Evolutionary conservation across 306 rosid genomes (phyloP), one percentile per base, ranked within the genome.

Genomic region (Trifolium repens): DNA sequence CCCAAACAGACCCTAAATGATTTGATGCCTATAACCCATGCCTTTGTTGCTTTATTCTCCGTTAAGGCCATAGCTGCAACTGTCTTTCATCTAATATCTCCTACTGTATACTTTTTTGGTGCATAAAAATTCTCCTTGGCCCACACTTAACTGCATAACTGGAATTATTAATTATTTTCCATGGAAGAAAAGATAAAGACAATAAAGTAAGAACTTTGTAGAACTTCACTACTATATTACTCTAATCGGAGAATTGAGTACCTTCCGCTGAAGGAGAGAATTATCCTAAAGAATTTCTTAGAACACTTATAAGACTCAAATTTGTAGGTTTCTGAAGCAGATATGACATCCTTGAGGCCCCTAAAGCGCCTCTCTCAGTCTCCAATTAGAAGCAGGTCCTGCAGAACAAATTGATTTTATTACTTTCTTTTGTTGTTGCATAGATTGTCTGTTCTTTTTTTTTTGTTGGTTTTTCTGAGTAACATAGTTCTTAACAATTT

Each of bases 251-350:
- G 80, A 79, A 72, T 82, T 72, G 67, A 16, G 17, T 73, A 32
- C 39, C 42, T 74, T 73, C 67, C 39, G 61, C 40, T 44, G 72
- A 15, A 58, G 44, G 52, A 78, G 50, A 61, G 14, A 78, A 70
- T 72, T 72, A 49, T 63, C 62, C 16, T 46, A 71, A 13, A 79
- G 42, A 62, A 72, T 68, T 71, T 66, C 67, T 69, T 69, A 42
- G 40, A 62, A 66, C 69, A 74, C 73, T 78, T 53, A 35, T 34
- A 71, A 54, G 19, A 79, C 37, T 76, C 75, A 37, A 69, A 72
- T 75, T 78, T 80, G 64, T 96, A 91, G 99, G 85, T 73, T 72
- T 67, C 87, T 43, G 84, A 78, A 82, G 80, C 90, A 78, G 92
- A 87, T 82, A 71, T 81, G 61, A 81, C 75, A 72, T 80, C 80